Conservation (phyloP, 164 flowering plant species). For the Vitis amurensis region DNA sequence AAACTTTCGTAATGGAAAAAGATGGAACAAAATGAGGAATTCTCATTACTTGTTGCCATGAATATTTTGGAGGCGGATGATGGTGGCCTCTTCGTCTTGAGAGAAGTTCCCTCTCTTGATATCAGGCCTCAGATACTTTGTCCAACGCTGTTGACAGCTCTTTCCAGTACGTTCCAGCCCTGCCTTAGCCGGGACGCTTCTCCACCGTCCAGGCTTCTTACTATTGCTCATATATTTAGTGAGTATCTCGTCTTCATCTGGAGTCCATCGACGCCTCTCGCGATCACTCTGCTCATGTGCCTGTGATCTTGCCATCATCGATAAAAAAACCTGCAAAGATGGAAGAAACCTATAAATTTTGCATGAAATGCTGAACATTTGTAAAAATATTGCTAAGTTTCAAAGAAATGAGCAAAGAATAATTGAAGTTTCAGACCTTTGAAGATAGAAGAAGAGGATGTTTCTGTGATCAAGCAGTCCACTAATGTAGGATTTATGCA, state of each 20-base stretch:
- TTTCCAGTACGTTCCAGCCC: neutral
- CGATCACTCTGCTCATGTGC: neutral
- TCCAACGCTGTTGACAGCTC: neutral
- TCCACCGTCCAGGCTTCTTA: neutral
- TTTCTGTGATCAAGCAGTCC: no score
- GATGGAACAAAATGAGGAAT: neutral
- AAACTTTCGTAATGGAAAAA: neutral
- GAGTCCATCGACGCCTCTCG: neutral
- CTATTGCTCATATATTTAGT: neutral
- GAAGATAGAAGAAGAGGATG: no score
- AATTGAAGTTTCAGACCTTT: no score
- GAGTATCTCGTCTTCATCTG: neutral
- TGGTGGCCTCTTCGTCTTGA: neutral
- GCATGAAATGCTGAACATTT: no score
- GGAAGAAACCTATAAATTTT: no score
- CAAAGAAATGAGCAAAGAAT: no score
- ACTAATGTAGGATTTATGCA: no score
- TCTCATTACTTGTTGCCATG: neutral
- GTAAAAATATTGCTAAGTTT: no score
- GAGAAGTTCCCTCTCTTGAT: constrained; percentile 1
- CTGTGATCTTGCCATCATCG: no score
- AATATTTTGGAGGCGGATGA: neutral
- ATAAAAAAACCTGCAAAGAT: no score
- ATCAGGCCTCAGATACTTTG: neutral
- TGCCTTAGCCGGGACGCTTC: neutral